These are phyloP conservation scores for Daphne laureola DNA, from an alignment of 441 rosid species.

Conservation along the genomic window DNA sequence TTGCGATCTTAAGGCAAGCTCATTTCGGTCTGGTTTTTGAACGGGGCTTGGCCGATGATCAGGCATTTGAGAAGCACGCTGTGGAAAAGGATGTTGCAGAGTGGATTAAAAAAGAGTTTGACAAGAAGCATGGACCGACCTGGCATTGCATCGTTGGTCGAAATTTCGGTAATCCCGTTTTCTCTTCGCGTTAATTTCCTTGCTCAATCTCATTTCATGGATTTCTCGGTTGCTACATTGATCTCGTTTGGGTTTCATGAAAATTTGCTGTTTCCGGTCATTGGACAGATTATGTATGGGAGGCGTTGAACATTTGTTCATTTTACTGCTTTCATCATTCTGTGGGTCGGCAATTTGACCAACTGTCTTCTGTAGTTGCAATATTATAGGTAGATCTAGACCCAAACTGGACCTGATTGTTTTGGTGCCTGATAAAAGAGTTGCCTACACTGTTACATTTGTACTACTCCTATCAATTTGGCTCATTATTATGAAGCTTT, in stretches of 20 bases:
- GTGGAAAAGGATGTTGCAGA: constrained; percentile 99
- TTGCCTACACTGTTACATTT: too few species aligned
- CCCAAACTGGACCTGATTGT: constrained; percentile 1
- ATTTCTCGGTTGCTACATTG: too few species aligned
- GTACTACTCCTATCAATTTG: too few species aligned
- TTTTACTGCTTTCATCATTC: neutral
- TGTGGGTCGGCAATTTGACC: neutral
- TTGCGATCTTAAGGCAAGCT: constrained; percentile 11
- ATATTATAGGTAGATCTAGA: constrained; percentile 14
- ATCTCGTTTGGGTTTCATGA: constrained; percentile 13
- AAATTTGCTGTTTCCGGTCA: neutral
- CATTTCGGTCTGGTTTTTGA: constrained; percentile 3
- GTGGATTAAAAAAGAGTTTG: constrained; percentile 95
- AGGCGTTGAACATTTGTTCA: neutral
- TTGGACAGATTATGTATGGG: constrained; percentile 5
- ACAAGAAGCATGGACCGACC: constrained; percentile 86
- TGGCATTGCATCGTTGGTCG: constrained; percentile 99
- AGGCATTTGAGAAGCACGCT: constrained; percentile 78
- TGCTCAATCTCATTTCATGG: neutral
- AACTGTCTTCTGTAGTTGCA: constrained; percentile 1
- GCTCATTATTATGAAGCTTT: too few species aligned
- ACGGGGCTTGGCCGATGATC: constrained; percentile 4
- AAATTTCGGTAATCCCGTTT: constrained; percentile 68
- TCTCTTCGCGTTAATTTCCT: constrained; percentile 3
- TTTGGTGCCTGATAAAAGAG: too few species aligned